These are phyloP conservation scores for Phoma sp. DNA, from an alignment of 2,329 filamentous ascomycete species.

Conservation along the genomic window DNA sequence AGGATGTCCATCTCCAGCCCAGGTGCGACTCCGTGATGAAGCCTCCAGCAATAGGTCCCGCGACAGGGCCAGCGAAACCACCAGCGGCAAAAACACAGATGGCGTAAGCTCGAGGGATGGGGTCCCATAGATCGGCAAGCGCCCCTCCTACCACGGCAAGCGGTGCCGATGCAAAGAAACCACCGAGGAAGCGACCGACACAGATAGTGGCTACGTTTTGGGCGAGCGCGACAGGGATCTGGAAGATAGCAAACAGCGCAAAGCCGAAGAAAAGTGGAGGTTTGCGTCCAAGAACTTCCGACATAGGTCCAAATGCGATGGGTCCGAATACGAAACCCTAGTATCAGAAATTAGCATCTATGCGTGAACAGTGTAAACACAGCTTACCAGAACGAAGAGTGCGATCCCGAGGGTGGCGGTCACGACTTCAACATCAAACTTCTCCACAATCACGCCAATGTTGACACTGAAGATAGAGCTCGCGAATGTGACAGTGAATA, in stretches of 20 bases:
- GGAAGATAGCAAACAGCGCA: constrained; percentile 50
- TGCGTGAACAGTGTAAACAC: neutral
- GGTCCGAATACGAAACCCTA: constrained; percentile 61
- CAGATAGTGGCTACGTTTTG: constrained; percentile 61
- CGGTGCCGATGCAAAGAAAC: constrained; percentile 58
- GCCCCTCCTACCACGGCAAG: constrained; percentile 46
- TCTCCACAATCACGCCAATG: constrained; percentile 59
- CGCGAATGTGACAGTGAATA: constrained; percentile 55
- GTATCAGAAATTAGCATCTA: neutral
- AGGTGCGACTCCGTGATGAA: constrained; percentile 46
- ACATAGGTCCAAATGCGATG: constrained; percentile 57
- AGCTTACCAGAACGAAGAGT: constrained; percentile 52
- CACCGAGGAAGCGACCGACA: constrained; percentile 60
- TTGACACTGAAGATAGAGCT: constrained; percentile 68
- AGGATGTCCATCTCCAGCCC: constrained; percentile 49
- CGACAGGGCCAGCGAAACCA: constrained; percentile 45
- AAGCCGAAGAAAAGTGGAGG: constrained; percentile 43
- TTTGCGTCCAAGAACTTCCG: constrained; percentile 58
- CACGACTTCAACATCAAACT: constrained; percentile 56
- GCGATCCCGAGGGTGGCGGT: constrained; percentile 59
- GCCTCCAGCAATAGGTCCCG: constrained; percentile 58
- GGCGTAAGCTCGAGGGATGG: constrained; percentile 45
- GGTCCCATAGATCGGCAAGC: constrained; percentile 47
- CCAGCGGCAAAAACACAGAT: constrained; percentile 48
- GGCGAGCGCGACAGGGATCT: constrained; percentile 50